Evolutionary conservation across 2,329 filamentous ascomycete species (phyloP), one percentile per base, ranked within the genome.

Genomic region (Metarhizium robertsii): DNA sequence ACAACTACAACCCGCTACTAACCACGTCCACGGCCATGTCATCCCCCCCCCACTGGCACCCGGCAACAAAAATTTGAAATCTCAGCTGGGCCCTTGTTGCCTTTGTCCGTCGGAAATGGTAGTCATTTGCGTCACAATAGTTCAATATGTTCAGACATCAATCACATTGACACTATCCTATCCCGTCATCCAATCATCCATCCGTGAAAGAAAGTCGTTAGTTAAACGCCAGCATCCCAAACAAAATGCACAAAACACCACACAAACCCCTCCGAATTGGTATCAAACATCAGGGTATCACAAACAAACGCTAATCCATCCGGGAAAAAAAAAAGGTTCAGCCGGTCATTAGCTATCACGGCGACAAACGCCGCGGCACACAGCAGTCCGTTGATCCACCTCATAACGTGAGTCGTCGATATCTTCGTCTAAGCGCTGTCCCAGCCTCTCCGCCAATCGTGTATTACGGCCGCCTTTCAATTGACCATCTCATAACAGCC

Each of bases 401-500:
- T 43, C 53, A 46, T n/a, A 55, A 57, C 57, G 57, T 57, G 53
- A 57, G 55, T 56, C 55, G 51, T 57, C 55, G 46, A 53, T 43
- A 57, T 57, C 52, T 58, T 54, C 43, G 57, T 59, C 57, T 57
- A 55, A 43, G 38, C 25, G 29, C 32, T 55, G 52, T 49, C 45
- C 55, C 11, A 16, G 32, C 30, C 43, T 55, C 54, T 38, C 14
- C 50, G 25, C 48, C 47, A 54, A 48, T 56, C 54, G 51, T 53
- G 53, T 50, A 45, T 53, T 50, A 45, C 13, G 47, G 38, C 42
- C 47, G 40, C 43, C n/a, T 32, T 42, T 14, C 25, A 36, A 38
- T 11, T 40, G 48, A 30, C n/a, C 59, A 59, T 63, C 60, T 60
- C 53, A 57, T 45, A 60, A 59, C 60, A 59, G 59, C 45, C 11